phyloP scores from a whole-genome alignment of 2,329 filamentous ascomycete genomes.

The Cryphonectria parasitica region DNA sequence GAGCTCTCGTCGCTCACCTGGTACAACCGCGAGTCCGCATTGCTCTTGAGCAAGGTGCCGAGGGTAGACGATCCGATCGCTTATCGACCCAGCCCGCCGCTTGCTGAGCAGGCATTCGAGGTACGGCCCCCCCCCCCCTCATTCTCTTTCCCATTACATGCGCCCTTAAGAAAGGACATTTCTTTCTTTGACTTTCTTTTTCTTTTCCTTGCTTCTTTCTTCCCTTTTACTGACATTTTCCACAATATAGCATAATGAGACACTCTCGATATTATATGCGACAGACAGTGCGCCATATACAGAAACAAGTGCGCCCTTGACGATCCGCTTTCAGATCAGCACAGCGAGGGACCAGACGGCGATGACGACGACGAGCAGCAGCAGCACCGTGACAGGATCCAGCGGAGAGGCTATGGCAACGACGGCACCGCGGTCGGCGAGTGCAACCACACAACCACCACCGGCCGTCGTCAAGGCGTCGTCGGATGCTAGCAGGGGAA shows the following conservation, averaged over 20 bases:
- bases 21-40: not conserved
- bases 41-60: too few species aligned
- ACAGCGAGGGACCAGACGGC: not conserved
- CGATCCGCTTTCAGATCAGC: slow-evolving; percentile 17
- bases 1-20: not conserved
- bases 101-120: not conserved
- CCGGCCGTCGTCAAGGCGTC: slow-evolving; percentile 26
- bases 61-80: not conserved
- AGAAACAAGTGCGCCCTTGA: slow-evolving; percentile 52
- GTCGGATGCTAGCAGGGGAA: slow-evolving; percentile 32
- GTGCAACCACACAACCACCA: not conserved
- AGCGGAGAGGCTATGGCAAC: not conserved
- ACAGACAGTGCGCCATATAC: slow-evolving; percentile 56
- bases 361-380: not conserved
- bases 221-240: not conserved
- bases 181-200: not conserved
- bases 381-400: not conserved
- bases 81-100: not conserved
- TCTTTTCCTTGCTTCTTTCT: not conserved
- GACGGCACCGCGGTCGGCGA: not conserved
- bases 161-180: not conserved
- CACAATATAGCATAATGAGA: slow-evolving; percentile 13
- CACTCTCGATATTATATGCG: not conserved
- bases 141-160: not conserved
- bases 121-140: not conserved